Evolutionary conservation across 345 rosid genomes (phyloP), one percentile per base, ranked within the genome.

Genomic region (Populus euphratica): DNA sequence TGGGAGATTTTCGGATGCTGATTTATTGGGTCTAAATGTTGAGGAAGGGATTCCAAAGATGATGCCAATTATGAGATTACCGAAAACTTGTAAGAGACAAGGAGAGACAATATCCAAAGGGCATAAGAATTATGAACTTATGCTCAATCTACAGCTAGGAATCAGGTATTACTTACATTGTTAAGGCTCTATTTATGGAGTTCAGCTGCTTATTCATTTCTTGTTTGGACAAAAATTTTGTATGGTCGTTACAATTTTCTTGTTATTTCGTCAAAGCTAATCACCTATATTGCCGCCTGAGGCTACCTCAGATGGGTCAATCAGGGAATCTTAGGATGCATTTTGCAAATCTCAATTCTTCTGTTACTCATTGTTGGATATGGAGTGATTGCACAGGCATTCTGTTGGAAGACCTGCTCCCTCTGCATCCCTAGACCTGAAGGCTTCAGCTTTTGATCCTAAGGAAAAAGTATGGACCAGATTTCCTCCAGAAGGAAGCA

Each of bases 381-480:
- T 47, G 31, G 68, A 13, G 47, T 63, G 25, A 56, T 74, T 39
- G 33, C 17, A 44, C 77, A 92, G 98, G 80, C 97, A 95, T 84
- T 91, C 99, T 7, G 98, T 93, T 0, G 98, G 97, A 80, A 86
- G 94, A 77, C 92, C 94, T 68, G 92, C 91, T 71, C 97, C 97
- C 61, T 85, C 78, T 9, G 88, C 85, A 69, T 83, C 93, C 29
- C 90, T 93, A 35, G 99, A 95, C 80, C 85, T 95, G 27, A 95
- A 89, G 83, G 86, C 98, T 41, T 91, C 99, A 49, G 97, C 98
- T 59, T 95, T 95, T 78, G 98, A 93, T 77, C 98, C 97, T 6
- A 93, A 89, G 83, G 94, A 95, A 75, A 95, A 93, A 84, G 77
- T 95, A 69, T 95, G 99, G 99, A 93, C 98, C 20, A 90, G 90